A percentile compares a stretch with the other conserved stretches of the same genome.
Evolutionary conservation across 2,329 filamentous ascomycete species (phyloP).

Genomic region (Arachnomyces sp.): DNA sequence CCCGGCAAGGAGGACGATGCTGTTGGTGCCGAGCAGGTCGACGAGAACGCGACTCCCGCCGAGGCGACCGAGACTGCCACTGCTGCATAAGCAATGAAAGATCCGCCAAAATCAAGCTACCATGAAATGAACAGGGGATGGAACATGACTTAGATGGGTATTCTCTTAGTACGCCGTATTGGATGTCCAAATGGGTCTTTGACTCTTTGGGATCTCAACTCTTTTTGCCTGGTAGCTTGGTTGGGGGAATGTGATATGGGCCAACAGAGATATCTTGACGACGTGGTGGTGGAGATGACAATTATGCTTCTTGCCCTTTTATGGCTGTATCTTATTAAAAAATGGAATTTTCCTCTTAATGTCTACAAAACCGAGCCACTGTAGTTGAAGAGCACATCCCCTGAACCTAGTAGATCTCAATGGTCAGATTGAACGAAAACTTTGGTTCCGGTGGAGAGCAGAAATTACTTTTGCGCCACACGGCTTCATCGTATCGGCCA

Average conservation of each 20-base stretch:
- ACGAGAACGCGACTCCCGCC: slow-evolving; percentile 29
- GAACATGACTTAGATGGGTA: slow-evolving; percentile 1
- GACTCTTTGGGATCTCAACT: no score
- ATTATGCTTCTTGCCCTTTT: no score
- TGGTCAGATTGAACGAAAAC: no score
- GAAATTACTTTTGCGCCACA: no score
- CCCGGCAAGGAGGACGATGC: slow-evolving; percentile 94
- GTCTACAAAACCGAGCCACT: no score
- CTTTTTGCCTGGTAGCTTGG: neutral
- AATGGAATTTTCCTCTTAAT: no score
- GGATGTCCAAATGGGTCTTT: no score
- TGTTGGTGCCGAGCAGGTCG: slow-evolving; percentile 40
- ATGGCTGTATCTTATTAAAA: no score
- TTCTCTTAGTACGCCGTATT: slow-evolving; percentile 8
- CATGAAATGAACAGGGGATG: slow-evolving; percentile 10
- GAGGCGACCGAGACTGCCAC: slow-evolving; percentile 16
- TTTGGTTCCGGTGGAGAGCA: no score
- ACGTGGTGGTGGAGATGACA: slow-evolving; percentile 3
- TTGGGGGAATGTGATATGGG: slow-evolving; percentile 1
- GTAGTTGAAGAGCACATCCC: no score
- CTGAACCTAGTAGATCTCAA: no score
- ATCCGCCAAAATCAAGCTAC: neutral
- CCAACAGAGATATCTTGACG: slow-evolving; percentile 4
- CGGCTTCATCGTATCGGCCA: no score
- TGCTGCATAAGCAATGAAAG: slow-evolving; percentile 15